These are phyloP conservation scores for Colletotrichum euphorbiae DNA, from an alignment of 2,329 filamentous ascomycete genomes.

Conservation along the genomic window DNA sequence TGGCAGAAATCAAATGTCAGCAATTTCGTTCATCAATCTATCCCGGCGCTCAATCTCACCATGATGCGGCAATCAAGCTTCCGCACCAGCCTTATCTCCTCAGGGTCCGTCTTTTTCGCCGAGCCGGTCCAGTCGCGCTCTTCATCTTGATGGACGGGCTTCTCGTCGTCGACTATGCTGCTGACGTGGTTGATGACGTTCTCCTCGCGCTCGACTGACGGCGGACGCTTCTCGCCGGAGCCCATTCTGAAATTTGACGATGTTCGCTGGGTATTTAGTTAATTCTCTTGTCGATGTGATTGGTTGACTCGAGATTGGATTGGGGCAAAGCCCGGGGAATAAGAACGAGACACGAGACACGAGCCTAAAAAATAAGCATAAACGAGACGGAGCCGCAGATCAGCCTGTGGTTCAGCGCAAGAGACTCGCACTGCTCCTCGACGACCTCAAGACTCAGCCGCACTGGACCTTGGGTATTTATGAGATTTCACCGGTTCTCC, in stretches of 20 bases:
- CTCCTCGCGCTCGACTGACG: conserved; percentile 33
- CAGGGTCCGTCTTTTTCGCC: conserved; percentile 52
- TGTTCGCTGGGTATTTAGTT: not conserved
- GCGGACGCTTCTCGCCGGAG: conserved; percentile 32
- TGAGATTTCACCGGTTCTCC: not conserved
- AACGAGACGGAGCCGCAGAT: not conserved
- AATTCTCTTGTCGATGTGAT: not conserved
- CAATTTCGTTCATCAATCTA: not conserved
- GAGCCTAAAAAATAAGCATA: conserved; percentile 32
- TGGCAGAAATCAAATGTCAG: conserved; percentile 24
- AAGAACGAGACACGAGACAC: not conserved
- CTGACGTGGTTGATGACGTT: conserved; percentile 33
- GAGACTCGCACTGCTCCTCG: not conserved
- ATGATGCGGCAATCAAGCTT: conserved; percentile 57
- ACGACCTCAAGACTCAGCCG: not conserved
- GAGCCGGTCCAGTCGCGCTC: conserved; percentile 53
- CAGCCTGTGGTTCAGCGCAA: not conserved
- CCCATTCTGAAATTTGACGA: conserved; percentile 16
- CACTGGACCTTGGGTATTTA: conserved; percentile 35
- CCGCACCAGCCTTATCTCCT: conserved; percentile 53
- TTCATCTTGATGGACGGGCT: conserved; percentile 41
- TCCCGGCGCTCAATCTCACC: conserved; percentile 44
- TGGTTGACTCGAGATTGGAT: not conserved
- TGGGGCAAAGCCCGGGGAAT: not conserved
- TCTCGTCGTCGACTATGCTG: conserved; percentile 34